Base-by-base conservation (phyloP, 1,284 basidiomycete genomes). In the Pseudozyma sp. region DNA sequence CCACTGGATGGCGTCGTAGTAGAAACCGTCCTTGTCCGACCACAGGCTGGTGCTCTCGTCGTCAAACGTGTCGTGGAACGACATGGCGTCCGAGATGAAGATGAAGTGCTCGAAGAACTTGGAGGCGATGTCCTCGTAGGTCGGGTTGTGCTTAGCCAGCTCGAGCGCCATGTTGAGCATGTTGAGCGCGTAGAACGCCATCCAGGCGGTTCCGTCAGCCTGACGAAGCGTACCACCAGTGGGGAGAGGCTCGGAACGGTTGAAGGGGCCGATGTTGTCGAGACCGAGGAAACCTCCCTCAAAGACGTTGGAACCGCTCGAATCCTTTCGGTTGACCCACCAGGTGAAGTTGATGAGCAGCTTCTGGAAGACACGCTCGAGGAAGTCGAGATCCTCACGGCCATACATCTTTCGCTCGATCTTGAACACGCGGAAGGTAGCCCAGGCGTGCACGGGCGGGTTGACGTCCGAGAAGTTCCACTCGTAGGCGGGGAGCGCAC, bases 381-480 rank as follows among this genome's bases (percentile, higher is more conserved):
- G 87, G 88, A 98, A 99, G 46, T 90, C 87, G 48, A 97, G 83
- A 84, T 99, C 96, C 81, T 96, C 95, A 58, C 89, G 89, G 3
- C 95, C 96, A 65, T 92, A 91, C 78, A 97, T 87, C 86, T 97
- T 97, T 59, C 96, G 90, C 86, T 99, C 96, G 76, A 98, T 95
- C 87, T 99, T 80, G 75, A 81, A 81, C 13, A 79, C 77, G 0
- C 79, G 68, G 74, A 81, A 81, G n/a, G 78, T 76, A 81, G 64
- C 69, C 94, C 96, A 98, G 13, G 95, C 94, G 85, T 98, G 95
- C 6, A 97, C 96, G 14, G 95, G 95, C 24, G 95, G 95, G 85
- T 97, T 97, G 74, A 97, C 94, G 82, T 97, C 95, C 60, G 91
- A 90, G 80, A 97, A 98, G 85, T 98, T 98, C 96, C 96, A 99